Evolutionary conservation across 2,329 filamentous ascomycete species (phyloP), one percentile per base, ranked within the genome.

Genomic region (Seiridium unicorne): DNA sequence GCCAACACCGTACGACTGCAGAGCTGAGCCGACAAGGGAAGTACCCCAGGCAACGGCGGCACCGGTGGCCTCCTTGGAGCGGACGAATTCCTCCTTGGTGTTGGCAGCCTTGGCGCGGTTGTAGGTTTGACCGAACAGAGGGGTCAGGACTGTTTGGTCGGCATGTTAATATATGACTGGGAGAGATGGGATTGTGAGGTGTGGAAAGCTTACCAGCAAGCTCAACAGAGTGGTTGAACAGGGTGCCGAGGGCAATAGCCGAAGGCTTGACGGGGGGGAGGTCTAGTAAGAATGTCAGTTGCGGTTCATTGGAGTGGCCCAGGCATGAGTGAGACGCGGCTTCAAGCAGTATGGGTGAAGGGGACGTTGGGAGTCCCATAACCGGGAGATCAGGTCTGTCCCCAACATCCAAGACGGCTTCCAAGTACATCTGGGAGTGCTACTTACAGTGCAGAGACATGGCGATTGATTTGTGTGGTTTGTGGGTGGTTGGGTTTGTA

Each of bases 41-140:
- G 91, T 94, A 74, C 93, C 92, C 90, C 91, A 97, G 67, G 93
- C 91, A 62, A 93, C 86, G 65, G 91, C 93, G 66, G 93, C 93
- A 62, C 90, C 90, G 63, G 90, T 88, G 65, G 94, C 91, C 83
- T 98, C 94, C 85, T 93, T 94, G 69, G 92, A 96, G 78, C 89
- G 89, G 78, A 96, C 80, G 81, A 97, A 98, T 81, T 98, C 94
- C 81, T 98, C 93, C 83, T 95, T 96, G 73, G 89, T 91, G 87
- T 96, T 94, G 76, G 94, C 87, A 63, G 86, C 81, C 85, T 96
- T 93, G 68, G 94, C 93, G 69, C 92, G 90, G 80, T 93, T 89
- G 86, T 97, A 97, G 73, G 92, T 94, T 73, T 96, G 89, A 74
- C 95, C 94, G 76, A 98, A 97, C 78, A 98, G 81, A 64, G 94